Base-by-base conservation (phyloP, 169 alveolate species). In the Besnoitia besnoiti region DNA sequence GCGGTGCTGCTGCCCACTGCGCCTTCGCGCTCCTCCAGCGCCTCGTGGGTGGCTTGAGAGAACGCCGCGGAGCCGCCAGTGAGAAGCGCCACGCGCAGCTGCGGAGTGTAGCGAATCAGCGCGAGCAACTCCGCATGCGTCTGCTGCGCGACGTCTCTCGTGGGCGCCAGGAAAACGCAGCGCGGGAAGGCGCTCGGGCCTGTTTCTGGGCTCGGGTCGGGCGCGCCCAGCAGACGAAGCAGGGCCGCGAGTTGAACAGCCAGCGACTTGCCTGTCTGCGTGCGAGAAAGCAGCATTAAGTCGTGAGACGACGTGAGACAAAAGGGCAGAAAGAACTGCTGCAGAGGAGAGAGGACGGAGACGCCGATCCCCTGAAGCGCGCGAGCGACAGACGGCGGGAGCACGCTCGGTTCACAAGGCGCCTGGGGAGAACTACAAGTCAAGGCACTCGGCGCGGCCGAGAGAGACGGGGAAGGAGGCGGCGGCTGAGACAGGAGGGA, bases 111-210 rank as follows among this genome's bases (percentile, higher is more conserved):
- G 33, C 89, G 90, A 12, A 85, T 79, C 30, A 90, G 40, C n/a
- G 79, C 85, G 79, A 35, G 67, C 44, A 90, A 85, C 93, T 75
- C 42, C 21, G n/a, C 46, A 12, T 49, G 90, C 50, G 93, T 90
- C 90, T 90, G 93, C 37, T 40, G 46, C 62, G 93, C 93, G 50
- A 50, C 35, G 55, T 90, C 93, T 24, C 89, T 79, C 1, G 93
- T 90, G 35, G 93, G 93, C 24, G 67, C 46, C 30, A 90, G 19
- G 39, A 90, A 37, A 39, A 90, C 3, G 33, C 87, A 77, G 33
- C 7, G 8, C 7, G 87, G 87, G 59, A 37, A 42, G 59, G 61
- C 59, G 14, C 87, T 42, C 87, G 39, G 24, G 39, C 40, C 5
- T 44, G 40, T 40, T 55, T n/a, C n/a, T 21, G 44, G 24, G 46